These are phyloP conservation scores for Cadophora gregata DNA, from an alignment of 2,329 filamentous ascomycete species.

Conservation along the genomic window DNA sequence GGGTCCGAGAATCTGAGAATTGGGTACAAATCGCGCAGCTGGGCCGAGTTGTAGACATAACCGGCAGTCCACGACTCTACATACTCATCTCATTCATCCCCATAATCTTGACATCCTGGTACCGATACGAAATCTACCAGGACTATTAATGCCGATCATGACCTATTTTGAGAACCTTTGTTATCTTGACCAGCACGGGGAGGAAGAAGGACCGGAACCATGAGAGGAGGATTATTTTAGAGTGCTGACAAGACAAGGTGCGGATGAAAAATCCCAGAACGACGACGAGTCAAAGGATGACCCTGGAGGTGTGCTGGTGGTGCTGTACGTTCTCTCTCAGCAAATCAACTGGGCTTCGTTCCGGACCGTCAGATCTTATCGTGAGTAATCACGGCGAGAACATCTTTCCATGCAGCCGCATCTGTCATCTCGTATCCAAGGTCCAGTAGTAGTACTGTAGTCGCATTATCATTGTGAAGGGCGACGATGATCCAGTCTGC, in stretches of 20 bases:
- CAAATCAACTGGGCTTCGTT: not conserved
- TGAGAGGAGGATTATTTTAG: not conserved
- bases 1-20: no score
- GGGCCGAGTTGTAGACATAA: no score
- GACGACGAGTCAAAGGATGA: not conserved
- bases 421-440: not conserved
- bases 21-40: no score
- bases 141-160: not conserved
- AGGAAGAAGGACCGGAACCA: not conserved
- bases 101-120: not conserved
- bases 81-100: not conserved
- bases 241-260: conserved; percentile 7
- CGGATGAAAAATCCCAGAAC: not conserved
- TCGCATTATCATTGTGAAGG: not conserved
- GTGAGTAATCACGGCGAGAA: not conserved
- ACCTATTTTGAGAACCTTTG: not conserved
- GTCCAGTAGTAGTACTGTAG: not conserved
- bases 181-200: not conserved
- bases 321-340: not conserved
- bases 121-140: not conserved
- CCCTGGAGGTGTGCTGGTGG: not conserved
- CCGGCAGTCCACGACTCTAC: no score
- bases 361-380: not conserved
- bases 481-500: not conserved
- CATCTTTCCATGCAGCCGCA: not conserved